Evolutionary conservation across 1,139 yeast species (phyloP).

Genomic region (Sugiyamaella pinicola): DNA sequence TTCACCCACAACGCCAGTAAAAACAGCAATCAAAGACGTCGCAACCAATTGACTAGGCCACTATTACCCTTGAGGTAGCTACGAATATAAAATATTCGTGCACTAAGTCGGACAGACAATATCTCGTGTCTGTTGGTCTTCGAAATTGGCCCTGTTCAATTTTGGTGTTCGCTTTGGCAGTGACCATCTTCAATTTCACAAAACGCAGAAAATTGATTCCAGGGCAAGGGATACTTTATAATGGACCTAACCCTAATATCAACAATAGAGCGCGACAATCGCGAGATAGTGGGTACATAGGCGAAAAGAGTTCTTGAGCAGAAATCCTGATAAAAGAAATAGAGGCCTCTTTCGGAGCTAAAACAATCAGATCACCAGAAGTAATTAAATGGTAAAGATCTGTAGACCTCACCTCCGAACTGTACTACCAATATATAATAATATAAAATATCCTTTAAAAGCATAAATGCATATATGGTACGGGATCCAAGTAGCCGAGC

Average conservation of each 20-base stretch:
- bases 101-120: neutral
- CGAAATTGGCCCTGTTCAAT: neutral
- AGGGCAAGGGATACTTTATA: constrained; percentile 3
- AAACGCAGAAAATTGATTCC: neutral
- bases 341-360: too few species aligned
- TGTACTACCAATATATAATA: too few species aligned
- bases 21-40: constrained; percentile 3
- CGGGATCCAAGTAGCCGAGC: too few species aligned
- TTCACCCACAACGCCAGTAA: neutral
- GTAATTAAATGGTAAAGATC: too few species aligned
- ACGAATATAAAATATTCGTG: neutral
- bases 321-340: too few species aligned
- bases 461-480: neutral
- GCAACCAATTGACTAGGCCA: neutral
- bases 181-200: constrained; percentile 1
- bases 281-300: too few species aligned
- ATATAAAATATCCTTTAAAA: neutral
- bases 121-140: neutral
- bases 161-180: neutral
- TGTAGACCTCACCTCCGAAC: too few species aligned
- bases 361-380: too few species aligned
- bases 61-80: neutral
- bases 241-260: neutral
- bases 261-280: too few species aligned
- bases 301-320: too few species aligned